Evolutionary conservation across 352 stramenopile species (phyloP).

Genomic region (Phytophthora brassicae): DNA sequence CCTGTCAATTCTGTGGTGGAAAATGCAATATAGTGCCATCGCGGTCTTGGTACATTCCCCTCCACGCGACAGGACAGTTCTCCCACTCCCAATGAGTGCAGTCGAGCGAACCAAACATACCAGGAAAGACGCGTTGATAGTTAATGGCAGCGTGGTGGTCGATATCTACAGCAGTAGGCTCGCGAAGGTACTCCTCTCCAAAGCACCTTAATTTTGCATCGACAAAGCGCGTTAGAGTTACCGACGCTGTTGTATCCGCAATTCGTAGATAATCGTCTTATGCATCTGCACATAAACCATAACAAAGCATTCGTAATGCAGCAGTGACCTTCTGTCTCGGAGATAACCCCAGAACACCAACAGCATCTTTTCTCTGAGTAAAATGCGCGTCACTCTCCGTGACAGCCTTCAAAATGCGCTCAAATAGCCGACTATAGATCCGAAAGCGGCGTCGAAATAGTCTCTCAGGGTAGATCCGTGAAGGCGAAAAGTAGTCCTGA

Average conservation of each 20-base stretch:
- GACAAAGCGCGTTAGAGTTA: background rate
- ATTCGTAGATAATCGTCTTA: background rate
- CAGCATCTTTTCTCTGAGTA: background rate
- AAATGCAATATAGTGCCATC: no score
- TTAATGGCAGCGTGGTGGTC: background rate
- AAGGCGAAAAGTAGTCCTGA: no score
- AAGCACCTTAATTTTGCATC: background rate
- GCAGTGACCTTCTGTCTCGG: background rate
- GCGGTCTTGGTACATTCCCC: no score
- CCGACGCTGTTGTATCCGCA: background rate
- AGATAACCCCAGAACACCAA: background rate
- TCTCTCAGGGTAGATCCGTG: no score
- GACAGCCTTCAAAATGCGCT: no score
- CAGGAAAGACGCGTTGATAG: background rate
- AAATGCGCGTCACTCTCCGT: background rate
- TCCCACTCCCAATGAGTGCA: constrained; percentile 7
- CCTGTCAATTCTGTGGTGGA: no score
- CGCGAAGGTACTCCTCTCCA: background rate
- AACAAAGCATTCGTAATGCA: background rate
- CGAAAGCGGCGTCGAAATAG: no score
- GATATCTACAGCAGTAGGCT: background rate
- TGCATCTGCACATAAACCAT: background rate
- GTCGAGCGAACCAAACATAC: constrained; percentile 7
- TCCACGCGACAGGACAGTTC: background rate
- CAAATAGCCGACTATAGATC: no score